Base-by-base conservation (phyloP, 495 filamentous ascomycete genomes). In the Haplographium delicatum region DNA sequence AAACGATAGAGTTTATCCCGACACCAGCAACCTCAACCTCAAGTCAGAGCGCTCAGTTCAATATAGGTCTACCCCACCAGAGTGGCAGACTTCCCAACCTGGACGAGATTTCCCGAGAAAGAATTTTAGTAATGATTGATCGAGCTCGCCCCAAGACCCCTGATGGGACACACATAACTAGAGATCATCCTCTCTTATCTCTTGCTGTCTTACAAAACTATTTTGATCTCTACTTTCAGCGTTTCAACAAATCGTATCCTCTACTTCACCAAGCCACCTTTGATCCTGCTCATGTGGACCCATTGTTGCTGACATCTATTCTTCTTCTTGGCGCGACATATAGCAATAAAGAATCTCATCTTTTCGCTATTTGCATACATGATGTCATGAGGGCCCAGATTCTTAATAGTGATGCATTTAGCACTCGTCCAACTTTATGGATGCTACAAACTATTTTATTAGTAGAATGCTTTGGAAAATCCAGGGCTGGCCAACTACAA, bases 391-490 rank as follows among this genome's bases (percentile, higher is more conserved):
- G 70, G 5, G 68, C 67, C 23, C 65, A 46, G 47, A 72, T 61
- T 60, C 73, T 63, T 59, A 66, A 57, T 55, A 74, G 58, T 47
- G 54, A 56, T 7, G 68, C 65, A 16, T 80, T 76, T 47, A 71
- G 64, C 13, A 60, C 75, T 0, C 68, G 71, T 40, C 74, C 73
- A 5, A 66, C 69, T 5, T 66, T 78, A 0, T 79, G 75, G 74
- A 70, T 75, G 15, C 59, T 80, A 1, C 77, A 81, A 48, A 72
- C 74, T 2, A 75, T 80, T 56, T 62, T 81, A 43, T 61, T 82
- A n/a, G 73, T 80, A 16, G 76, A 79, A 50, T 76, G 75, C 27
- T 81, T 79, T 54, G 78, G 79, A 15, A 79, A 79, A 57, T 74
- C 71, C 45, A 64, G 74, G 45, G 75, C 75, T 1, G 76, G 78